A percentile compares a stretch with the other conserved stretches of the same genome.
Conservation (phyloP, 2,329 filamentous ascomycete genomes). For the Magnaporthiopsis poae region DNA sequence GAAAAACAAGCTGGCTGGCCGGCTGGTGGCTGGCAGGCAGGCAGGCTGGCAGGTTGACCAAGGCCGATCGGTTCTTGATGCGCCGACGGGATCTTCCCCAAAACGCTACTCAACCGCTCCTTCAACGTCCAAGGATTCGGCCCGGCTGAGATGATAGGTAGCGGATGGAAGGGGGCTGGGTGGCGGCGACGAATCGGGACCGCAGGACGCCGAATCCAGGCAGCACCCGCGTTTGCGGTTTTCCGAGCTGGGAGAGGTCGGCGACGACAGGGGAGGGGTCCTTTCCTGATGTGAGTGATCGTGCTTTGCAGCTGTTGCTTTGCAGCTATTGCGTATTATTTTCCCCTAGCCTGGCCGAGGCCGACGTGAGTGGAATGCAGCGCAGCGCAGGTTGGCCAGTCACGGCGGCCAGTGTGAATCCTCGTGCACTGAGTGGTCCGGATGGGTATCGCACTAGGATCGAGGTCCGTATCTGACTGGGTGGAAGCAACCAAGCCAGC, state of each 20-base stretch:
- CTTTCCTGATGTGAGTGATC: constrained; percentile 15
- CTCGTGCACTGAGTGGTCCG: constrained; percentile 29
- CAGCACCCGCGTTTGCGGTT: background rate
- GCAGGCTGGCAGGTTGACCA: background rate
- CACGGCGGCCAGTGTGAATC: constrained; percentile 23
- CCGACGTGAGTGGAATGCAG: constrained; percentile 21
- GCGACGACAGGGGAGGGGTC: background rate
- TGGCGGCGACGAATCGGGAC: background rate
- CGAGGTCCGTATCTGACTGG: constrained; percentile 18
- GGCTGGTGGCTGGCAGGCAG: too few relatives aligned
- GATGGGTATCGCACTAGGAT: constrained; percentile 24
- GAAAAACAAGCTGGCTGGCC: too few relatives aligned
- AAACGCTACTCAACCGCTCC: background rate
- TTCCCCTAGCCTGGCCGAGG: background rate
- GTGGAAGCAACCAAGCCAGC: constrained; percentile 16
- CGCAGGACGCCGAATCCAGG: background rate
- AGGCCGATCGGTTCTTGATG: background rate
- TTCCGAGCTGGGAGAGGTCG: background rate
- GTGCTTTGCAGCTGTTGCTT: constrained; percentile 17
- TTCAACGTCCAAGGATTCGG: background rate
- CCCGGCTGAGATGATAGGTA: constrained; percentile 9
- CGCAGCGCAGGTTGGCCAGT: constrained; percentile 29
- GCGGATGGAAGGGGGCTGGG: constrained; percentile 6
- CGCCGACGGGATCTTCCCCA: background rate
- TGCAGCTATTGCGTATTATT: constrained; percentile 17